These are phyloP conservation scores for Urochloa ruziziensis DNA, from an alignment of 176 grass and related monocot genomes.

Conservation along the genomic window DNA sequence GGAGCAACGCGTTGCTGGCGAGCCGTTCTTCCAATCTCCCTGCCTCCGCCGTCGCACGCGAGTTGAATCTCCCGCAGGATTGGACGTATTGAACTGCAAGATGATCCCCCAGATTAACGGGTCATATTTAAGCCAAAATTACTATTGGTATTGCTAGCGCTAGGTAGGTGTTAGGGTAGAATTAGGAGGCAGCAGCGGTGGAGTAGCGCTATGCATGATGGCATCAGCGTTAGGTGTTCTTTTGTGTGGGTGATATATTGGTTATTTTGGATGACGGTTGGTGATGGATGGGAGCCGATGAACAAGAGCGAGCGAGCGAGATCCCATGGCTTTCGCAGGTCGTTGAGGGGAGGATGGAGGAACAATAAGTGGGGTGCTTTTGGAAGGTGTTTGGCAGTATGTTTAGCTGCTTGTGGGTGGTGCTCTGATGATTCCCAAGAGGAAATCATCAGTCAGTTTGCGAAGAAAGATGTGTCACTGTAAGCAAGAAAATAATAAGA, in stretches of 20 bases:
- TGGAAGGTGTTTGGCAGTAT: neutral
- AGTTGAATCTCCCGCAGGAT: conserved; percentile 65
- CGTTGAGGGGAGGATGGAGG: neutral
- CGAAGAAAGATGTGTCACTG: conserved; percentile 6
- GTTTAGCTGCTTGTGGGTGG: neutral
- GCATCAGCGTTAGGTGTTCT: conserved; percentile 58
- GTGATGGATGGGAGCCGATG: conserved; percentile 20
- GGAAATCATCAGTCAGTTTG: conserved; percentile 13
- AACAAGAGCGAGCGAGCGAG: conserved; percentile 8
- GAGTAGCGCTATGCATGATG: conserved; percentile 21
- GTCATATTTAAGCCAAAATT: conserved; percentile 16
- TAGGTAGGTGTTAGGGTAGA: conserved; percentile 58
- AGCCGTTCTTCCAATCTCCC: neutral
- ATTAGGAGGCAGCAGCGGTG: conserved; percentile 29
- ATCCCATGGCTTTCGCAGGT: conserved; percentile 29
- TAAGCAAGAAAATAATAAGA: conserved; percentile 44
- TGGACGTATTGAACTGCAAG: conserved; percentile 73
- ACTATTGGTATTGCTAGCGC: conserved; percentile 24
- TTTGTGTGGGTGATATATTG: conserved; percentile 49
- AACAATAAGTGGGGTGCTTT: conserved; percentile 30
- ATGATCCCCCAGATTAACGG: conserved; percentile 15
- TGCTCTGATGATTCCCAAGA: neutral
- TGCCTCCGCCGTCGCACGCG: neutral
- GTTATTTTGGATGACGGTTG: conserved; percentile 49
- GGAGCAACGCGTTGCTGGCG: conserved; percentile 50